These are phyloP conservation scores for Carpinus viminea DNA, from an alignment of 306 rosid species.

Conservation along the genomic window DNA sequence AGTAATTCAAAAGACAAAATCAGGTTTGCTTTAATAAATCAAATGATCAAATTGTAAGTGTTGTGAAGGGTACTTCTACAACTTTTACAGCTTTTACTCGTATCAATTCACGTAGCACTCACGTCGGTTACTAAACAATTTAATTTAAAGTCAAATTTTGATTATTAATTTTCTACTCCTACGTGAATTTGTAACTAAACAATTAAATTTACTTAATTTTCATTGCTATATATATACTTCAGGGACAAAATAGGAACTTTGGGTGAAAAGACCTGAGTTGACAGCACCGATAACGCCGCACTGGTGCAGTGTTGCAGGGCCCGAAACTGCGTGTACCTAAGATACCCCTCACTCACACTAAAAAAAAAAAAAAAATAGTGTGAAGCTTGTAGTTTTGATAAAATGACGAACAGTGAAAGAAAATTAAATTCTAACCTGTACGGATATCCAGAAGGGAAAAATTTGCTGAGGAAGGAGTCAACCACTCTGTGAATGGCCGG, in stretches of 20 bases:
- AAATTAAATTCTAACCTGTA: slow-evolving; percentile 51
- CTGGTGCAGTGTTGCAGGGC: slow-evolving; percentile 85
- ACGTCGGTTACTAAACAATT: too few species aligned
- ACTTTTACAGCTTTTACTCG: too few species aligned
- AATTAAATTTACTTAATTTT: too few species aligned
- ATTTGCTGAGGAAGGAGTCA: slow-evolving; percentile 65
- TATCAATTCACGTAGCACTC: too few species aligned
- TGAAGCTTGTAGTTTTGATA: neutral
- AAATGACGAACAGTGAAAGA: neutral
- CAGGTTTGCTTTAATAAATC: too few species aligned
- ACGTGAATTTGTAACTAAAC: too few species aligned
- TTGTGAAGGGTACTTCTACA: too few species aligned
- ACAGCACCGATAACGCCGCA: slow-evolving; percentile 82
- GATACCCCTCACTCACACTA: slow-evolving; percentile 94
- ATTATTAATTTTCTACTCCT: too few species aligned
- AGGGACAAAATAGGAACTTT: neutral
- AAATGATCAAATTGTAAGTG: too few species aligned
- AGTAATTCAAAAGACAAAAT: too few species aligned
- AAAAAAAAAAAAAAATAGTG: slow-evolving; percentile 5
- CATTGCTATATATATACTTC: neutral
- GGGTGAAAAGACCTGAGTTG: slow-evolving; percentile 76
- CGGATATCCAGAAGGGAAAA: slow-evolving; percentile 94
- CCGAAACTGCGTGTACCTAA: slow-evolving; percentile 89
- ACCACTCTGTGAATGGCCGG: slow-evolving; percentile 54
- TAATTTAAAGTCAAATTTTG: too few species aligned